Evolutionary conservation across 2,329 filamentous ascomycete species (phyloP).

Genomic region (Neodidymelliopsis sp.): DNA sequence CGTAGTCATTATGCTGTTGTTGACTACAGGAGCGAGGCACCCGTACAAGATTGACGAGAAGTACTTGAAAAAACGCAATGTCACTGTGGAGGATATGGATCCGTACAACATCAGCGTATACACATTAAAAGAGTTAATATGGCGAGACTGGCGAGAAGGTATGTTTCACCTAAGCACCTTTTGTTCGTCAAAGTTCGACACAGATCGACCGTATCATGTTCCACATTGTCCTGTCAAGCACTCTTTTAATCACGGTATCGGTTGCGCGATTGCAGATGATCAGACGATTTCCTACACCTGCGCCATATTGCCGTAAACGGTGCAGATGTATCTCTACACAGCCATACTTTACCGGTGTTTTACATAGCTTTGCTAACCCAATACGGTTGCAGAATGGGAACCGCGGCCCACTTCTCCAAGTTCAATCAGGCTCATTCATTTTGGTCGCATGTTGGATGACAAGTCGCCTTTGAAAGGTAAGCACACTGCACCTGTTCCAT

Average conservation of each 20-base stretch:
- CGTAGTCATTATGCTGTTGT: slow-evolving; percentile 81
- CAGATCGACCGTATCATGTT: not conserved
- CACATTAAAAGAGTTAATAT: slow-evolving; percentile 90
- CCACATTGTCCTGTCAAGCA: not conserved
- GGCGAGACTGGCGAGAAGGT: slow-evolving; percentile 88
- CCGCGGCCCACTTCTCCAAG: slow-evolving; percentile 83
- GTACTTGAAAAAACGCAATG: slow-evolving; percentile 82
- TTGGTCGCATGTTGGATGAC: slow-evolving; percentile 89
- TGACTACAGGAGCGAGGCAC: slow-evolving; percentile 83
- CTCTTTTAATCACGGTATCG: not conserved
- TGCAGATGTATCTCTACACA: slow-evolving; percentile 14
- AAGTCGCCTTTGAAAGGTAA: slow-evolving; percentile 84
- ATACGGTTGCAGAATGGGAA: slow-evolving; percentile 73
- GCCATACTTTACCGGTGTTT: slow-evolving; percentile 12
- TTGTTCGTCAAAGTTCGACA: not conserved
- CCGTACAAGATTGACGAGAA: slow-evolving; percentile 89
- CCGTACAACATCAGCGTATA: slow-evolving; percentile 92
- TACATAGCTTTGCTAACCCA: slow-evolving; percentile 29
- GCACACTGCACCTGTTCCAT: too few relatives aligned
- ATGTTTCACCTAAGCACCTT: slow-evolving; percentile 25
- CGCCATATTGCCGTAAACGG: slow-evolving; percentile 8
- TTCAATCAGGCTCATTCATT: slow-evolving; percentile 89
- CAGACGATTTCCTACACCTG: slow-evolving; percentile 7
- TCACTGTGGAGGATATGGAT: slow-evolving; percentile 77
- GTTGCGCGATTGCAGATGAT: slow-evolving; percentile 3